Evolutionary conservation across 208 protist genomes (phyloP).

Genomic region (Willaertia magna): DNA sequence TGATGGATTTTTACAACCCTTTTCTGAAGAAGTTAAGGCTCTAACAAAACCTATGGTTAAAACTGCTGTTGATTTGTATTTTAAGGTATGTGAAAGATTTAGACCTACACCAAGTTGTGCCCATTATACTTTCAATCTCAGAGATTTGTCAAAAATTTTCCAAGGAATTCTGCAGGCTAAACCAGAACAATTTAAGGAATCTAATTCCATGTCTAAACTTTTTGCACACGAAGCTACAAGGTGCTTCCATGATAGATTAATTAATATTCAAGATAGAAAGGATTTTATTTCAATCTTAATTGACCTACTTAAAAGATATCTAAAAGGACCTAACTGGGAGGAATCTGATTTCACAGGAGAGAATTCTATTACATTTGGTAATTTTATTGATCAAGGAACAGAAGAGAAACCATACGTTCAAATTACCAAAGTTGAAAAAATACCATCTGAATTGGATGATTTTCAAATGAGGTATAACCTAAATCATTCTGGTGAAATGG

Average conservation of each 20-base stretch:
- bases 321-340: conserved; percentile 45
- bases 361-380: conserved; percentile 35
- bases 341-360: conserved; percentile 17
- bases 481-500: conserved; percentile 61
- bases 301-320: conserved; percentile 51
- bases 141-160: conserved; percentile 90
- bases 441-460: conserved; percentile 29
- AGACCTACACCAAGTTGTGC: conserved; percentile 84
- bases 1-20: conserved; percentile 65
- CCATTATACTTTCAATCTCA: conserved; percentile 97
- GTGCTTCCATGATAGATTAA: conserved; percentile 92
- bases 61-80: conserved; percentile 76
- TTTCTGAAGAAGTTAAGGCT: conserved; percentile 55
- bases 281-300: conserved; percentile 77
- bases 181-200: conserved; percentile 55
- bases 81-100: conserved; percentile 61
- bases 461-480: conserved; percentile 81
- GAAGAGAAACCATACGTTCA: conserved; percentile 36
- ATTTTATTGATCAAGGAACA: conserved; percentile 69
- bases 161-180: conserved; percentile 77
- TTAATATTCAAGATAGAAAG: conserved; percentile 67
- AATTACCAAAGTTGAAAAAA: neutral
- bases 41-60: conserved; percentile 54
- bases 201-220: conserved; percentile 50
- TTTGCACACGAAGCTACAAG: conserved; percentile 89